A percentile compares a stretch with the other conserved stretches of the same genome.
Conservation (phyloP, 2,329 filamentous ascomycete genomes). For the Penicillium nordicum region DNA sequence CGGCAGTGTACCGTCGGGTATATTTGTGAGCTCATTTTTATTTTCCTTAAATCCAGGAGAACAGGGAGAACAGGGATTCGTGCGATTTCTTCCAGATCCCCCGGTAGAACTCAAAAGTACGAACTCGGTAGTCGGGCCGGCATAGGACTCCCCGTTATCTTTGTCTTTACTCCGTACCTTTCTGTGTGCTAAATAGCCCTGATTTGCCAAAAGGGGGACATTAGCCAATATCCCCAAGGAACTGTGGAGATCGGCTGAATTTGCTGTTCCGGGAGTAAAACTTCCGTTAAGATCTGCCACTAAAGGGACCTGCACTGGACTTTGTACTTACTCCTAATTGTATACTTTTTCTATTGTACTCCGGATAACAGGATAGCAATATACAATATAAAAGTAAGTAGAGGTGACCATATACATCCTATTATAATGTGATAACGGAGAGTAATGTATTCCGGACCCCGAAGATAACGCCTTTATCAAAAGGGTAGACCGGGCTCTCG, state of each 20-base stretch:
- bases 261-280: not conserved
- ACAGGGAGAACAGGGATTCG: not conserved
- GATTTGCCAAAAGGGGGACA: not conserved
- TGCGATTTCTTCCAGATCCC: not conserved
- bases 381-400: too few relatives aligned
- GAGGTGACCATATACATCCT: not conserved
- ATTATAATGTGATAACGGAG: not conserved
- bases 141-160: not conserved
- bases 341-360: not conserved
- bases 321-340: too few relatives aligned
- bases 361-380: not conserved
- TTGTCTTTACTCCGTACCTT: not conserved
- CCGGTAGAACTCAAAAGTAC: not conserved
- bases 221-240: not conserved
- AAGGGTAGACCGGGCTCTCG: not conserved
- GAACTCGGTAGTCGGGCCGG: constrained; percentile 1
- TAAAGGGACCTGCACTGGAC: constrained; percentile 14
- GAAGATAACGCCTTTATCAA: constrained; percentile 6
- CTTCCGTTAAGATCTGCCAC: constrained; percentile 20
- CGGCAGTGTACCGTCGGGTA: not conserved
- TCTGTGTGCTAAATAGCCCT: not conserved
- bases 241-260: constrained; percentile 7
- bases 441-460: not conserved
- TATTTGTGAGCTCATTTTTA: not conserved
- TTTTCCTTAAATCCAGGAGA: not conserved